Base-by-base conservation (phyloP, 1,284 basidiomycete genomes). In the Pseudozyma sp. region DNA sequence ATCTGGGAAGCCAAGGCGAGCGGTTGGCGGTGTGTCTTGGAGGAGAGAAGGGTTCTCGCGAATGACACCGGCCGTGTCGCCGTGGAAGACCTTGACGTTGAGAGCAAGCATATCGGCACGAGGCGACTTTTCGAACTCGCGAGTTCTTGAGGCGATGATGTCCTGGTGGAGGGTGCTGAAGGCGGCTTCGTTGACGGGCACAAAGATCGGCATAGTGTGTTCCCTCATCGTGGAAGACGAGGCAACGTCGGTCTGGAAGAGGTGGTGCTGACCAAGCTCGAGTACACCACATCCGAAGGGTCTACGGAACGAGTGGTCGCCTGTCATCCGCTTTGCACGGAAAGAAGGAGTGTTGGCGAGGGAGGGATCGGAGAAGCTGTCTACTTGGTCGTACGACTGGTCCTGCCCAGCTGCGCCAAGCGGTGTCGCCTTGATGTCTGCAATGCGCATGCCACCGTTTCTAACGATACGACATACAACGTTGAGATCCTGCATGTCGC, bases 91-190 rank as follows among this genome's bases (percentile, higher is more conserved):
- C 84, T 94, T 94, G 84, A 96, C 87, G n/a, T 92, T 92, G n/a
- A 97, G 90, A 0, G 92, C 92, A 38, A 97, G 87, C 86, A 89
- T 90, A 72, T 96, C 93, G 16, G 93, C 94, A 92, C 93, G 90
- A 0, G 91, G 82, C 1, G 92, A 93, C 81, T 93, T 94, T 80
- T 93, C 92, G 78, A 91, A 95, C 77, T 95, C 92, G 81, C 91
- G 91, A 14, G 86, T 87, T 63, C 93, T 91, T 65, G 89, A 89
- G 18, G 90, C 90, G 70, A 98, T 93, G 83, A 99, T 93, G 84
- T 95, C 94, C 85, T 97, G 94, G 85, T 98, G 96, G 45, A 98
- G 88, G 86, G 92, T 96, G 8, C 93, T 93, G 84, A 97, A 97
- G 18, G 91, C 89, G 1, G 90, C 89, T 84, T 98, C 96, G 78